Evolutionary conservation across 2,329 filamentous ascomycete species (phyloP).

Genomic region (Neoscytalidium dimidiatum): DNA sequence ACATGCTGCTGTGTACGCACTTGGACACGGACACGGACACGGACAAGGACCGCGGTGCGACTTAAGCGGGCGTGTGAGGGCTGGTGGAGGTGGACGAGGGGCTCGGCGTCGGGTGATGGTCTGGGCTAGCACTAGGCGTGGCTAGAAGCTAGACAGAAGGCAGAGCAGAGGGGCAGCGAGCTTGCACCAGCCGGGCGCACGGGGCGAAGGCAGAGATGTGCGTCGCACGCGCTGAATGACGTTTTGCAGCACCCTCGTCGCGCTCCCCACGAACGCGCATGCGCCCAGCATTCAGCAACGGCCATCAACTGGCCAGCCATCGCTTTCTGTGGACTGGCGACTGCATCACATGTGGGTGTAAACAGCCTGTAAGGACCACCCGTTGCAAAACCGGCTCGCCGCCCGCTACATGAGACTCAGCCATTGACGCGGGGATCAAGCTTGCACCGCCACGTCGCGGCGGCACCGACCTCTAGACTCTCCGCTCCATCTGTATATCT

Average conservation of each 20-base stretch:
- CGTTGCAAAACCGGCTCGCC: not conserved
- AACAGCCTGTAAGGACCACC: not conserved
- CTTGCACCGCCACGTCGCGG: constrained; percentile 8
- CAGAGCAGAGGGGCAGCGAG: too few relatives aligned
- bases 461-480: not conserved
- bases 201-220: not conserved
- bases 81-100: not conserved
- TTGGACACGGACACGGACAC: not conserved
- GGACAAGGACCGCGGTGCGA: not conserved
- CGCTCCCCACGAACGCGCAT: too few relatives aligned
- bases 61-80: not conserved
- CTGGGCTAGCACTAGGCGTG: not conserved
- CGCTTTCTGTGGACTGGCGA: not conserved
- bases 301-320: not conserved
- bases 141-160: not conserved
- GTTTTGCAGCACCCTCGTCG: not conserved
- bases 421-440: constrained; percentile 12
- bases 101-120: not conserved
- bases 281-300: not conserved
- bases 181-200: not conserved
- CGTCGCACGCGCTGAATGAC: not conserved
- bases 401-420: not conserved
- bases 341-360: not conserved
- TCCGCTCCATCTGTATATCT: not conserved
- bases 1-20: too few relatives aligned